Conservation (phyloP, 345 rosid genomes). For the Psidium guajava region DNA sequence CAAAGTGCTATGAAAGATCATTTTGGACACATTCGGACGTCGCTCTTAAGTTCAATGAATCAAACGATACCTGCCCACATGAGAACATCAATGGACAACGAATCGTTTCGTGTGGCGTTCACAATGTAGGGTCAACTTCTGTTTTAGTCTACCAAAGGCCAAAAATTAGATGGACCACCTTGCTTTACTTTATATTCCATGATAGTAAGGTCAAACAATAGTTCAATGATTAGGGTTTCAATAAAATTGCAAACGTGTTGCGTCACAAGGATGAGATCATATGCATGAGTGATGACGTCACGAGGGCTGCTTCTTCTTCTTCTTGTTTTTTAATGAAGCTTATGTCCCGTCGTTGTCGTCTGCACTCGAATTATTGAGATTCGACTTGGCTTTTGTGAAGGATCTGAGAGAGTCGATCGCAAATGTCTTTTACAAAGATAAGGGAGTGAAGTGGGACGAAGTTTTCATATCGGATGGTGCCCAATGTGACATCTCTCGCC, state of each 20-base stretch:
- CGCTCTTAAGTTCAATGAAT: background rate
- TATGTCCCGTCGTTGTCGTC: background rate
- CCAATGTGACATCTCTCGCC: constrained; percentile 37
- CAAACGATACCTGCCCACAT: background rate
- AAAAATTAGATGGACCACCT: background rate
- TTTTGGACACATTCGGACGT: background rate
- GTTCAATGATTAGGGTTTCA: background rate
- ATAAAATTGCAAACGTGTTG: background rate
- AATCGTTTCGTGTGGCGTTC: background rate
- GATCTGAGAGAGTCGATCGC: constrained; percentile 31
- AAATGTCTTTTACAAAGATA: constrained; percentile 14
- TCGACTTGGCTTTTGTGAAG: constrained; percentile 2
- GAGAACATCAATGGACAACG: background rate
- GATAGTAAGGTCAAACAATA: background rate
- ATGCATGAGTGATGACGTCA: background rate
- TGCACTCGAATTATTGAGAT: background rate
- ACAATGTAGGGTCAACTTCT: background rate
- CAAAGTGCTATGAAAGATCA: background rate
- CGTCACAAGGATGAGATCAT: background rate
- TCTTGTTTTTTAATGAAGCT: background rate
- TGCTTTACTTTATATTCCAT: background rate
- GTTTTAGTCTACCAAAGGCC: background rate
- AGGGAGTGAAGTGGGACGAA: constrained; percentile 17
- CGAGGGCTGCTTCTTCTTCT: background rate
- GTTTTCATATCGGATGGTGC: constrained; percentile 46